Base-by-base conservation (phyloP, 768 basidiomycete species). In the Hortiboletus flavorubellus region DNA sequence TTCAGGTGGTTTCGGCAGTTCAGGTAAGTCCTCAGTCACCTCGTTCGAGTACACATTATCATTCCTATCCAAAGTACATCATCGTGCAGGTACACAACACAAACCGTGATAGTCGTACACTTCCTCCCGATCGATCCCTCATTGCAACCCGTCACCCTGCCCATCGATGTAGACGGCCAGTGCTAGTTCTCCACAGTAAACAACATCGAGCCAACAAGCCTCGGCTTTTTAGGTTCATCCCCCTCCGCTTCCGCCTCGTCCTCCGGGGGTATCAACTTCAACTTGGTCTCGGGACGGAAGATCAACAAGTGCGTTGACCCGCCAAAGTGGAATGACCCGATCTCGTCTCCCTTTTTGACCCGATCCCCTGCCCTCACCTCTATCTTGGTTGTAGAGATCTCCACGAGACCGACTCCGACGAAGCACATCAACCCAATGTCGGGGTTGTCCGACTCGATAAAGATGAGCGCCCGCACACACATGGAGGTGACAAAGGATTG, bases 241-340 rank as follows among this genome's bases (percentile, higher is more conserved):
- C 34, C 12, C 34, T 34, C 34, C 10, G 10, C 34, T 8, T 34
- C 34, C 34, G 2, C 12, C 10, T 34, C 34, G 34, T 26, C 9
- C 11, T 46, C 26, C 0, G 56, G 52, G 23, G 51, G 50, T 44
- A 59, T 35, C 41, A 65, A 30, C 21, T 35, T 62, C 47, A 65
- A 14, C 51, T 53, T 45, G 44, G 64, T 66, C 53, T 72, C 59
- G 12, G 68, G 68, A 35, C 72, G 53, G 71, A 84, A 85, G 10
- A 82, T 55, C 40, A 79, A 55, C 51, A 73, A 67, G 52, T 80
- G 74, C 1, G 79, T 76, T 18, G 80, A 85, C 3, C 83, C 83
- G 2, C 82, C 82, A 68, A 84, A 85, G 61, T 84, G 83, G 75
- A 87, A 83, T 71, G 75, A 78, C 55, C 85, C 86, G 0, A 83